Percentiles rank a stretch among this genome's conserved stretches.
These are phyloP conservation scores for Arabis alpina DNA, from an alignment of 345 rosid genomes.

Conservation along the genomic window DNA sequence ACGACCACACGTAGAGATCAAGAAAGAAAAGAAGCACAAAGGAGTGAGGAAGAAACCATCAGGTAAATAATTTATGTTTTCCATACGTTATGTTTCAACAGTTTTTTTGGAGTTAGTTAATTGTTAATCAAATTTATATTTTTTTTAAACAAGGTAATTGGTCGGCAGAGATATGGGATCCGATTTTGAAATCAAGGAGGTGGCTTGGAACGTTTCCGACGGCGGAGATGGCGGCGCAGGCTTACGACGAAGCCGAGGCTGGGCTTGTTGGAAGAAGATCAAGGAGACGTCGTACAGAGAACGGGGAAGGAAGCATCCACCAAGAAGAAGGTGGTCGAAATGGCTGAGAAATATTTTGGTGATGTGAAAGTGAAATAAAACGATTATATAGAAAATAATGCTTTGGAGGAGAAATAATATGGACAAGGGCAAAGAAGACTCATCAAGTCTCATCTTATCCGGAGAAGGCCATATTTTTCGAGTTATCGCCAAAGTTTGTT, in stretches of 20 bases:
- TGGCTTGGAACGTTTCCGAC: constrained; percentile 35
- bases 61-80: not conserved
- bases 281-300: not conserved
- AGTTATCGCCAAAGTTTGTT: too few relatives aligned
- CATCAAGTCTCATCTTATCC: too few relatives aligned
- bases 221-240: constrained; percentile 14
- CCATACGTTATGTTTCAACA: too few relatives aligned
- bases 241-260: constrained; percentile 10
- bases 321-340: not conserved
- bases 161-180: constrained; percentile 41
- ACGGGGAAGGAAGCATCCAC: not conserved
- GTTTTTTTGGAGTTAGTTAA: too few relatives aligned
- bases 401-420: too few relatives aligned
- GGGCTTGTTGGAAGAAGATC: not conserved
- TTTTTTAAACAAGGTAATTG: constrained; percentile 18
- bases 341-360: constrained; percentile 5
- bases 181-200: not conserved
- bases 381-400: too few relatives aligned
- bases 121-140: too few relatives aligned
- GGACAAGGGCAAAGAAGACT: too few relatives aligned
- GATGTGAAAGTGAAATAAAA: too few relatives aligned
- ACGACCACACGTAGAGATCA: constrained; percentile 1
- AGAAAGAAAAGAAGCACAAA: constrained; percentile 29
- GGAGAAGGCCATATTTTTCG: too few relatives aligned
- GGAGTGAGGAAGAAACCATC: constrained; percentile 37